Base-by-base conservation (phyloP, 306 rosid genomes). In the Lathyrus sativus region DNA sequence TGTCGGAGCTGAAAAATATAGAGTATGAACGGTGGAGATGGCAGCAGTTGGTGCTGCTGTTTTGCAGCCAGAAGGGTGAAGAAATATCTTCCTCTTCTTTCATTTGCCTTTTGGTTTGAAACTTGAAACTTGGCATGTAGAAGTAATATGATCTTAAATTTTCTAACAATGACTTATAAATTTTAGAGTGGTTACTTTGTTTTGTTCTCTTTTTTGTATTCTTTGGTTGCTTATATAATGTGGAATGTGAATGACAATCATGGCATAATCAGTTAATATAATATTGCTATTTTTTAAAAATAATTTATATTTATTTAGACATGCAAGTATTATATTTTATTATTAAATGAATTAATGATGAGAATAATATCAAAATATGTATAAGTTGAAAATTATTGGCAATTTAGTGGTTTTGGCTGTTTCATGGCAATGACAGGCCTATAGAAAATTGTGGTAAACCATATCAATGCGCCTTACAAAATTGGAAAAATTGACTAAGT, bases 81-180 rank as follows among this genome's bases (percentile, higher is more conserved):
- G n/a, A n/a, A n/a, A n/a, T n/a, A n/a, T n/a, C n/a, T n/a, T n/a
- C 88, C 24, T 65, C 79, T 38, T 78, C 85, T 53, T 82, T 90
- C 87, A 80, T 85, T 53, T 69, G 55, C 50, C 6, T 28, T 58
- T 67, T 42, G 55, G n/a, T n/a, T n/a, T n/a, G n/a, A n/a, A n/a
- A 29, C 2, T 35, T 37, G 49, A 61, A 61, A 15, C 33, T 61
- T 61, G 48, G 31, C 4, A 33, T 61, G 31, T 14, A 38, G 38
- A 31, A 61, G n/a, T n/a, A 59, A 31, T 59, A 35, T 33, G 60
- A 67, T 31, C 5, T 7, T 42, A 15, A 54, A 24, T 24, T 54
- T 22, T 54, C 60, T 54, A 10, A 54, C 1, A 50, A 50, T 50
- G 12, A n/a, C 7, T 4, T 53, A 11, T 41, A 28, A 28, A 1